Conservation (phyloP, 495 filamentous ascomycete genomes). For the Coniosporium apollinis region DNA sequence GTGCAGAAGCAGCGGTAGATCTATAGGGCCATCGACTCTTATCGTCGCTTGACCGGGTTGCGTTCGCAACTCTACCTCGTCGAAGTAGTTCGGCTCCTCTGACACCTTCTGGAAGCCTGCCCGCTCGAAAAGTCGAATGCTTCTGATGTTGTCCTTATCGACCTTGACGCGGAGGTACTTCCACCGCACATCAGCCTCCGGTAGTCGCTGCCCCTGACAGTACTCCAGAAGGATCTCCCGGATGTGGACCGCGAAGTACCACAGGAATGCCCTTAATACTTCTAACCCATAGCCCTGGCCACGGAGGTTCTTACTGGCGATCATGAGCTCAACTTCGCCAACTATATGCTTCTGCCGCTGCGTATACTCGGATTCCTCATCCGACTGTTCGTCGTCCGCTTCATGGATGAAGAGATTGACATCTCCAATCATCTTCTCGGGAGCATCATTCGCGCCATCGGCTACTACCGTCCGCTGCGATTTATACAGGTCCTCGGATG, state of each 20-base stretch:
- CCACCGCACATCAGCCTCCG: not conserved
- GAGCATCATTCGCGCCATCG: slow-evolving; percentile 31
- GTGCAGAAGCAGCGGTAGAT: too few species aligned
- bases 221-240: slow-evolving; percentile 44
- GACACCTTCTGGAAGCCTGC: slow-evolving; percentile 35
- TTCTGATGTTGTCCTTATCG: slow-evolving; percentile 34
- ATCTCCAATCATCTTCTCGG: slow-evolving; percentile 58
- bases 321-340: slow-evolving; percentile 83
- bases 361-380: slow-evolving; percentile 17
- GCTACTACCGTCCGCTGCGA: slow-evolving; percentile 1
- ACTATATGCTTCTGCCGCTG: slow-evolving; percentile 28
- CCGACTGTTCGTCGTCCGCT: slow-evolving; percentile 28
- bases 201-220: slow-evolving; percentile 2
- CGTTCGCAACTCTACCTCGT: slow-evolving; percentile 45
- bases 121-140: slow-evolving; percentile 43
- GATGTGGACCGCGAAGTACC: slow-evolving; percentile 38
- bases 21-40: too few species aligned
- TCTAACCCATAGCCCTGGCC: slow-evolving; percentile 49
- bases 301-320: slow-evolving; percentile 43
- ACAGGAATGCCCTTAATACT: slow-evolving; percentile 48
- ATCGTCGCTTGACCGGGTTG: too few species aligned
- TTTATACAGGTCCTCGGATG: slow-evolving; percentile 7
- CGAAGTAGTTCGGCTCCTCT: slow-evolving; percentile 45
- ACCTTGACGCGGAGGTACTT: slow-evolving; percentile 44
- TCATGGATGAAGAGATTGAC: slow-evolving; percentile 66